Evolutionary conservation across 2,329 filamentous ascomycete species (phyloP), one percentile per base, ranked within the genome.

Genomic region (Aspergillus pseudoglaucus): DNA sequence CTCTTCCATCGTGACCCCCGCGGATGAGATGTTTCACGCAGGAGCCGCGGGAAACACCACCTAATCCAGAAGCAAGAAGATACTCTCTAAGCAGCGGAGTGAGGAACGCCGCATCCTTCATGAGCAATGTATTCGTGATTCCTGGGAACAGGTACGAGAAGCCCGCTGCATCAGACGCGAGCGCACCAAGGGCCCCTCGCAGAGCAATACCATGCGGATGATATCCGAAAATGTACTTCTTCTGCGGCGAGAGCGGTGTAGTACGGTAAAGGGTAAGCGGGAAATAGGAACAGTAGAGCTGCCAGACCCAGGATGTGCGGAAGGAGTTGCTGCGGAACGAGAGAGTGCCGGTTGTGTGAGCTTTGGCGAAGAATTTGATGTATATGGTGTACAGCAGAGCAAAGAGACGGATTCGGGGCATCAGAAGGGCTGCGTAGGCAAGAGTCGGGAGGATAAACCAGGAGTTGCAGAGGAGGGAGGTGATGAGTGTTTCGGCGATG

Each of bases 171-270:
- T 94, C 88, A 1, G 89, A 93, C 3, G 77, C 85, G 59, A 95
- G 91, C 2, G 88, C 84, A 2, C 81, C 85, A 68, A 87, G 90
- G 1, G 88, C 88, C 14, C 89, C 89, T 52, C 93, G 86, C 6
- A 84, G 88, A 59, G 94, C 93, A 67, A 95, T 91, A 25, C 89
- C 88, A 62, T 95, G 89, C 0, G 89, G 89, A 59, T 95, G 89
- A 64, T 94, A 94, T 25, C 88, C 88, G 58, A 95, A 87, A 53
- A 95, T 86, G 71, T 94, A 95, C 65, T 90, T 90, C 52, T 86
- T 76, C 2, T 82, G 85, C 0, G 87, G 78, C n/a, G 84, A 79
- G 5, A 95, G 78, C 44, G 84, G 78, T 52, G 83, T 76, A 1
- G 85, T 89, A 58, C 90, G 87, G 71, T 94, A 87, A 10, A 95